Base-by-base conservation (phyloP, 371 early-diverging fungal genomes). In the Dichotomocladium elegans region DNA sequence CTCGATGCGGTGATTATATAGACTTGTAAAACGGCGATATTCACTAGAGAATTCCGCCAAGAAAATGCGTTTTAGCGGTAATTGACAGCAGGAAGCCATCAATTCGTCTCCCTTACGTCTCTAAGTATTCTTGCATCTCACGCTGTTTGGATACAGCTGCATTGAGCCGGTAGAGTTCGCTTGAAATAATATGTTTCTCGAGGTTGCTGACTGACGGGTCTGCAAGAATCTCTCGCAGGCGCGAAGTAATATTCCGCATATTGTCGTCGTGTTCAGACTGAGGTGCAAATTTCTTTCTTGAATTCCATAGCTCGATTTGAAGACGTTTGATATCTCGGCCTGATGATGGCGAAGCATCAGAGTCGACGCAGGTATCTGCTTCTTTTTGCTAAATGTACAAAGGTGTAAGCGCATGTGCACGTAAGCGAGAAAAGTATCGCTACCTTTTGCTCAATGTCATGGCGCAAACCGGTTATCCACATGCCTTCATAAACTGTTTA, bases 1-100 rank as follows among this genome's bases (percentile, higher is more conserved):
- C 12, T 69, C 74, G 14, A 82, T 74, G 6, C 86, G 80, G 10
- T 69, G 47, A 47, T 74, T 73, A 29, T 61, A 61, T 2, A 68
- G 27, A 3, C 66, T 66, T 24, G 55, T 62, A 1, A 82, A 53
- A 17, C 55, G 55, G 4, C 63, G 53, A 19, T 72, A 51, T 37
- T 66, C 80, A 47, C 57, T 63, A 35, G 25, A n/a, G n/a, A n/a
- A n/a, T n/a, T n/a, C n/a, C n/a, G n/a, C n/a, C n/a, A n/a, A n/a
- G n/a, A n/a, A n/a, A n/a, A n/a, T n/a, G n/a, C n/a, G n/a, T n/a
- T n/a, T n/a, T n/a, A n/a, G n/a, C n/a, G n/a, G n/a, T n/a, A n/a
- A n/a, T n/a, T n/a, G n/a, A n/a, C n/a, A n/a, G n/a, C n/a, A n/a
- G n/a, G n/a, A n/a, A n/a, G n/a, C n/a, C n/a, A n/a, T n/a, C n/a